phyloP scores from a whole-genome alignment of 441 rosid species.

The Aquilaria agallochum region DNA sequence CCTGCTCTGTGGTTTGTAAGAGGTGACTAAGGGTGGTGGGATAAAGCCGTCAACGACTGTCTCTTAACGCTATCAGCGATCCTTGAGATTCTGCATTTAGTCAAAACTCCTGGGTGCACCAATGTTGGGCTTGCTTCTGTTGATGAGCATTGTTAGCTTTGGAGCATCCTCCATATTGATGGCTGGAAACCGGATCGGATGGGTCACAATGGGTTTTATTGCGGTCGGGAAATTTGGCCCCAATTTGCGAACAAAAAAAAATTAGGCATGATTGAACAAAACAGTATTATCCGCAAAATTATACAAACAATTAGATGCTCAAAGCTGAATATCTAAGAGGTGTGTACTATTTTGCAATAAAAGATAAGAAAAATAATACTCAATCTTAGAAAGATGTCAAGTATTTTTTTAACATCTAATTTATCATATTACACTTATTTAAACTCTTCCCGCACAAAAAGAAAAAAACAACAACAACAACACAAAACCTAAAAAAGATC shows the following conservation, averaged over 20 bases:
- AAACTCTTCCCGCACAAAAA: too few species aligned
- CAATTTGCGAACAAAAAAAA: slow-evolving; percentile 32
- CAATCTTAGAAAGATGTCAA: too few species aligned
- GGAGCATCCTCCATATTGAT: slow-evolving; percentile 77
- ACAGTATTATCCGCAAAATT: too few species aligned
- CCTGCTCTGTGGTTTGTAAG: slow-evolving; percentile 49
- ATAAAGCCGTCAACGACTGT: slow-evolving; percentile 78
- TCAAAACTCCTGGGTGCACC: slow-evolving; percentile 64
- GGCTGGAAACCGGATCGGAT: slow-evolving; percentile 68
- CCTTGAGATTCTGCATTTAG: slow-evolving; percentile 71
- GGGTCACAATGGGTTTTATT: slow-evolving; percentile 56
- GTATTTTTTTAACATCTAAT: too few species aligned
- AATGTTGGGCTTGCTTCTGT: slow-evolving; percentile 45
- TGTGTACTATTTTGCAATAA: too few species aligned
- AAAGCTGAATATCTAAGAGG: too few species aligned
- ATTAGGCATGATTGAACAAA: too few species aligned
- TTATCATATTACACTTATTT: too few species aligned
- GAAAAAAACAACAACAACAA: too few species aligned
- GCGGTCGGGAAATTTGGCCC: slow-evolving; percentile 53
- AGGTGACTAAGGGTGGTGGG: slow-evolving; percentile 76
- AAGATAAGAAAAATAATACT: too few species aligned
- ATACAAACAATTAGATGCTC: too few species aligned
- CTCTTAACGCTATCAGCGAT: slow-evolving; percentile 77
- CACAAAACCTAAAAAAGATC: too few species aligned
- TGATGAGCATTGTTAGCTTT: slow-evolving; percentile 50